Percentiles rank a stretch among this genome's conserved stretches.
phyloP scores from a whole-genome alignment of 805 yeast genomes.

The Isabelozyma pseudorhagii region DNA sequence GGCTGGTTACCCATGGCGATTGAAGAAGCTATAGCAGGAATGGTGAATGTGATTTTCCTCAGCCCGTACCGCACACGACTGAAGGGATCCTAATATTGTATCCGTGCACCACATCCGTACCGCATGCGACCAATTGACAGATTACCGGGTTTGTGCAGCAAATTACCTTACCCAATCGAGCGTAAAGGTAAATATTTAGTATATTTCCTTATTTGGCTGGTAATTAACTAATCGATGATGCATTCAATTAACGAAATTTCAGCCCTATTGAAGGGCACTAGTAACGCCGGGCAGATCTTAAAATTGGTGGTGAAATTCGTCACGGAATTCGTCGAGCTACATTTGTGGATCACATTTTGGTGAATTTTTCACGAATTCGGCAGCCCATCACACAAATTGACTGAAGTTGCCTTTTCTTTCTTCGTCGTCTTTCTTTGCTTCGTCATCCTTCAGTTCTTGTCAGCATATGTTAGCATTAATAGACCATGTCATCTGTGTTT shows the following conservation, averaged over 20 bases:
- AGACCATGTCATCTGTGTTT: conserved; percentile 4
- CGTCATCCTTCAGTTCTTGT: background rate
- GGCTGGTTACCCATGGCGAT: conserved; percentile 41
- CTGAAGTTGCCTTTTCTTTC: background rate
- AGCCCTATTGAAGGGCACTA: background rate
- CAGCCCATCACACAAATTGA: background rate
- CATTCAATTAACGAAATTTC: background rate
- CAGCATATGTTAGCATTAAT: background rate
- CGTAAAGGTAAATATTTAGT: background rate
- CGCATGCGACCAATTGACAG: background rate
- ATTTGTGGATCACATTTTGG: background rate
- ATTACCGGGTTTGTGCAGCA: background rate
- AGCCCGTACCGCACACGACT: too few species aligned
- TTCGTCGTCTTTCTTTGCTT: background rate
- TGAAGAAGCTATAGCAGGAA: too few species aligned
- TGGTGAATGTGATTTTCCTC: background rate
- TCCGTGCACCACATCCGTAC: background rate
- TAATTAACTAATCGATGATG: background rate
- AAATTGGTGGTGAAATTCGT: background rate
- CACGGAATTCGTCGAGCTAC: background rate
- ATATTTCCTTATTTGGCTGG: background rate
- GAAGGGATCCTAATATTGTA: background rate
- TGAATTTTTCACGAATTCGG: background rate
- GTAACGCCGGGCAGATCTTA: background rate
- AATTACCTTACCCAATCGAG: background rate